Percentiles rank a stretch among this genome's conserved stretches.
These are phyloP conservation scores for Diaporthe sp. DNA, from an alignment of 2,329 filamentous ascomycete species.

Conservation along the genomic window DNA sequence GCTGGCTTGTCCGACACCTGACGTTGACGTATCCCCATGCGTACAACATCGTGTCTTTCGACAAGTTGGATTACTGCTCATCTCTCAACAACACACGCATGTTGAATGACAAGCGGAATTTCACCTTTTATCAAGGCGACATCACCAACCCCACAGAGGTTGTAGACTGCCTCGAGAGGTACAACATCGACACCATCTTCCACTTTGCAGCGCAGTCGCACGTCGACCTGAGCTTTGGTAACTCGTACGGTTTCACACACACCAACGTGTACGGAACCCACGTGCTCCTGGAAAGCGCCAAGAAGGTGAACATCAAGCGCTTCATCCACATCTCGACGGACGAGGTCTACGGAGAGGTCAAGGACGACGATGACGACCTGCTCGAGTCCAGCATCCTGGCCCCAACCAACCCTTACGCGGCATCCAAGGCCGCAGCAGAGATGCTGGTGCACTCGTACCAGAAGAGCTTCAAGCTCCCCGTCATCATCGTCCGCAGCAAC, in stretches of 20 bases:
- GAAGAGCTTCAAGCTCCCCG: conserved; percentile 85
- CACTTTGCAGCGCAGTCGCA: conserved; percentile 91
- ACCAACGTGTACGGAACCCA: conserved; percentile 90
- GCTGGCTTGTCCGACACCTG: conserved; percentile 86
- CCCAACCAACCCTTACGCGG: conserved; percentile 86
- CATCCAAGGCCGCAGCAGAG: conserved; percentile 85
- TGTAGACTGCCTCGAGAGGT: conserved; percentile 76
- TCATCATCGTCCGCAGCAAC: conserved; percentile 85
- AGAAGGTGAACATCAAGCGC: conserved; percentile 77
- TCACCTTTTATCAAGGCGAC: conserved; percentile 84
- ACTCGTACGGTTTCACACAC: conserved; percentile 85
- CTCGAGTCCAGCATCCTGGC: conserved; percentile 81
- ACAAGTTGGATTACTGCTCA: conserved; percentile 88
- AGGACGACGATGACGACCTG: conserved; percentile 78
- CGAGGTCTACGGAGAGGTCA: conserved; percentile 87
- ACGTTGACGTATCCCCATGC: conserved; percentile 78
- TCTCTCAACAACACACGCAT: conserved; percentile 84
- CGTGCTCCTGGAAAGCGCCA: conserved; percentile 82
- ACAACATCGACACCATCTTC: conserved; percentile 84
- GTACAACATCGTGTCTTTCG: conserved; percentile 86
- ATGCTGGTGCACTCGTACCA: conserved; percentile 91
- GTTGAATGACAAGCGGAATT: conserved; percentile 78
- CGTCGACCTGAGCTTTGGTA: conserved; percentile 86
- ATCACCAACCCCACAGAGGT: conserved; percentile 80
- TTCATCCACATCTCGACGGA: conserved; percentile 90